These are phyloP conservation scores for Hymenoscyphus fructigenus DNA, from an alignment of 2,329 filamentous ascomycete species.

Conservation along the genomic window DNA sequence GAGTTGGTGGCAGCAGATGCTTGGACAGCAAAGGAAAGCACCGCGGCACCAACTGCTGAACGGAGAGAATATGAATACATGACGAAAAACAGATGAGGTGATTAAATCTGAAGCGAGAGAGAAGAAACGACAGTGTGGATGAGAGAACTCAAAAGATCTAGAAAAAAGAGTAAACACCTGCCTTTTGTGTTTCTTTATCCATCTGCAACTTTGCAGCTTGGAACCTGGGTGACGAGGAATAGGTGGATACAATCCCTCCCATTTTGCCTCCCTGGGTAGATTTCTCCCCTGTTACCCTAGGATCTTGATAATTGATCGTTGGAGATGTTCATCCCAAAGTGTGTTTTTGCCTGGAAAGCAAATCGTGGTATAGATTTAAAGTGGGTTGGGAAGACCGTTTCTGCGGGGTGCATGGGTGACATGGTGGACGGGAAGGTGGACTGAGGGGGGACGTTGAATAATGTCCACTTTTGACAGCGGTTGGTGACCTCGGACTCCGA, in stretches of 20 bases:
- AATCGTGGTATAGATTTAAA: neutral
- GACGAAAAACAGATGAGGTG: neutral
- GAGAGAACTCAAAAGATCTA: neutral
- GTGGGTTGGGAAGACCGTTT: neutral
- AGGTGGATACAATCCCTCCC: neutral
- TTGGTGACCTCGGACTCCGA: too few relatives aligned
- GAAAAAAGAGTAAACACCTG: neutral
- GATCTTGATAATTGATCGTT: neutral
- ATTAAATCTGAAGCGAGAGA: neutral
- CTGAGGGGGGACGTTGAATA: neutral
- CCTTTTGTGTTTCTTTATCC: neutral
- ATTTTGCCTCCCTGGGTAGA: neutral
- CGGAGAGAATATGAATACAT: neutral
- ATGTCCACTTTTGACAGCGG: neutral
- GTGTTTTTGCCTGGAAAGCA: neutral
- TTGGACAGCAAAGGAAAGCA: neutral
- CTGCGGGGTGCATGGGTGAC: neutral
- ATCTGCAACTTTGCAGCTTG: neutral
- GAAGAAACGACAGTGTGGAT: neutral
- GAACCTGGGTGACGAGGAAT: neutral
- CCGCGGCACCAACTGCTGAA: neutral
- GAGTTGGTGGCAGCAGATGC: slow-evolving; percentile 35
- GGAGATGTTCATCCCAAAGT: neutral
- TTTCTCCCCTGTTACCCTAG: neutral
- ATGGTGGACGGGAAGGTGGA: neutral